phyloP scores from a whole-genome alignment of 495 filamentous ascomycete genomes.

The Neurospora hispaniola region DNA sequence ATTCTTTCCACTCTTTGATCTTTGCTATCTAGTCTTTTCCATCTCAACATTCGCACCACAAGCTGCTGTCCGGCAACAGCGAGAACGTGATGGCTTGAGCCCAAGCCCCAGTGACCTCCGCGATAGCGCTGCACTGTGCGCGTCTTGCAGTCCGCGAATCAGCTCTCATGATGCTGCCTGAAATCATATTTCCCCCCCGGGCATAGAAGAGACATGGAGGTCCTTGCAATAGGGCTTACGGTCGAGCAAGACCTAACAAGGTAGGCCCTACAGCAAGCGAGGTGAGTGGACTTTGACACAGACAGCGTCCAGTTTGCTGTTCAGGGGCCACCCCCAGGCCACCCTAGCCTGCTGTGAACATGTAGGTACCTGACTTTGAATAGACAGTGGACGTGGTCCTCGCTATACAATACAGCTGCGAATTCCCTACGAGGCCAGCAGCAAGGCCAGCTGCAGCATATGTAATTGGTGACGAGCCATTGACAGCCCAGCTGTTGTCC shows the following conservation, averaged over 20 bases:
- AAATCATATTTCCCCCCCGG: neutral
- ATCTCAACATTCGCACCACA: neutral
- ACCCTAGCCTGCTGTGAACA: neutral
- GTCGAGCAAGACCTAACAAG: neutral
- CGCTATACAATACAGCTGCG: neutral
- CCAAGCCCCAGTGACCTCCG: neutral
- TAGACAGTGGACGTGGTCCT: slow-evolving; percentile 1
- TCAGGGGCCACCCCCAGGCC: neutral
- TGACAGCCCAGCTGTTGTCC: slow-evolving; percentile 2
- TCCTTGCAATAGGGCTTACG: neutral
- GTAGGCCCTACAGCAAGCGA: neutral
- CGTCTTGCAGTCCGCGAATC: neutral
- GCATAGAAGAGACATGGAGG: neutral
- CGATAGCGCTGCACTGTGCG: neutral
- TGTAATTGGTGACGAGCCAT: slow-evolving; percentile 5
- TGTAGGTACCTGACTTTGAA: neutral
- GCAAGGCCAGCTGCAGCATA: neutral
- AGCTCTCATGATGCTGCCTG: neutral
- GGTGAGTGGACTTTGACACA: neutral
- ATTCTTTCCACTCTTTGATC: neutral
- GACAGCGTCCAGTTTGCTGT: neutral
- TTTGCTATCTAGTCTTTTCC: neutral
- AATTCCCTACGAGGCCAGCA: neutral
- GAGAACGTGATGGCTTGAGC: neutral
- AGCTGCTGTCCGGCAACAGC: neutral